Percentiles rank a stretch among this genome's conserved stretches.
These are phyloP conservation scores for Colletotrichum sp. DNA, from an alignment of 2,329 filamentous ascomycete species.

Conservation along the genomic window DNA sequence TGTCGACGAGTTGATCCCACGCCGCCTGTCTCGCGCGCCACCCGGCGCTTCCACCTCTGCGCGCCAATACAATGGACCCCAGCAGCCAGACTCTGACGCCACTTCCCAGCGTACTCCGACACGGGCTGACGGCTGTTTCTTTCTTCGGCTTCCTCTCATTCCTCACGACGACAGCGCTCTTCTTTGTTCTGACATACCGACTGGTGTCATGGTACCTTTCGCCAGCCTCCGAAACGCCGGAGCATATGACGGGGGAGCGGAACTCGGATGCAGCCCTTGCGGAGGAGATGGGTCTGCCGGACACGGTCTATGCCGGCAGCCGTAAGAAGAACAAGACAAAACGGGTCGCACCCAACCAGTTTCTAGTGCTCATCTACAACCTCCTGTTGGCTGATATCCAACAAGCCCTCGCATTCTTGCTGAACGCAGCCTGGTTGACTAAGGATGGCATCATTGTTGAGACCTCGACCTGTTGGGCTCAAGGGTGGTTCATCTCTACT, in stretches of 20 bases:
- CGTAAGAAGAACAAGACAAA: conserved; percentile 11
- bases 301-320: conserved; percentile 26
- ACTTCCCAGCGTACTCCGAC: conserved; percentile 35
- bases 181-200: conserved; percentile 38
- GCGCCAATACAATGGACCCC: conserved; percentile 8
- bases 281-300: conserved; percentile 25
- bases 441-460: conserved; percentile 51
- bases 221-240: conserved; percentile 24
- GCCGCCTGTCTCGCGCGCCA: background rate
- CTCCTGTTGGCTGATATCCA: conserved; percentile 64
- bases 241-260: conserved; percentile 29
- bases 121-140: conserved; percentile 40
- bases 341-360: conserved; percentile 51
- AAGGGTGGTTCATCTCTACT: conserved; percentile 62
- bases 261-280: conserved; percentile 33
- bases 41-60: background rate
- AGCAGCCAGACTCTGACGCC: conserved; percentile 32
- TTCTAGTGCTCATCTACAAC: conserved; percentile 64
- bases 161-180: conserved; percentile 32
- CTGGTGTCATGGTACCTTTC: conserved; percentile 37
- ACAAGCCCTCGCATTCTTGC: conserved; percentile 59
- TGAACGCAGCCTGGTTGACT: conserved; percentile 57
- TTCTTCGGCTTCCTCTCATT: conserved; percentile 42
- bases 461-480: conserved; percentile 53
- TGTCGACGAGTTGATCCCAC: background rate